Evolutionary conservation across 2,329 filamentous ascomycete species (phyloP).

Genomic region (Penicillium sp.): DNA sequence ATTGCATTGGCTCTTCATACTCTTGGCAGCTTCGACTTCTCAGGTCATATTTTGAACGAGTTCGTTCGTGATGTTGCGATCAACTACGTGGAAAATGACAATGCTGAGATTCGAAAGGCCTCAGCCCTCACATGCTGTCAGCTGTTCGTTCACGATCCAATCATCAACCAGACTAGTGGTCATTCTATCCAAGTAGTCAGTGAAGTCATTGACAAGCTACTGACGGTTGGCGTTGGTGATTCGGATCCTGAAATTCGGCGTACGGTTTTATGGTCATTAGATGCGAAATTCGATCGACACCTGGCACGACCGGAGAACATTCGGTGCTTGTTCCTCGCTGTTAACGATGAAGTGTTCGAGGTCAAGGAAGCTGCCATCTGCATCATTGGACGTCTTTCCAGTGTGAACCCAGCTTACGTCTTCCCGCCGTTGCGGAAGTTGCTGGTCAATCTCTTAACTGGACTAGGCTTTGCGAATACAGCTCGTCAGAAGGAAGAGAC

Average conservation of each 20-base stretch:
- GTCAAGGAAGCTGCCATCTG: conserved; percentile 94
- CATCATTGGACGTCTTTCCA: conserved; percentile 90
- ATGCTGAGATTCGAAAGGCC: conserved; percentile 87
- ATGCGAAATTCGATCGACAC: conserved; percentile 92
- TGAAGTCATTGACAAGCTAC: conserved; percentile 93
- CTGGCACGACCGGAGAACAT: conserved; percentile 98
- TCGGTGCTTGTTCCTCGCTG: conserved; percentile 86
- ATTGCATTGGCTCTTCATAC: conserved; percentile 93
- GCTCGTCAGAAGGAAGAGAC: conserved; percentile 95
- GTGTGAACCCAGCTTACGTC: conserved; percentile 93
- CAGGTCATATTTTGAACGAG: conserved; percentile 86
- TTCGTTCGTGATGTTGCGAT: conserved; percentile 98
- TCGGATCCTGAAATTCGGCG: conserved; percentile 83
- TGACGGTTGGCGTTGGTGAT: conserved; percentile 93
- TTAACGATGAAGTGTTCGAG: conserved; percentile 91
- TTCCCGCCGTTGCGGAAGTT: conserved; percentile 94
- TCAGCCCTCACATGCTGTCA: conserved; percentile 97
- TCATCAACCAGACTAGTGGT: conserved; percentile 95
- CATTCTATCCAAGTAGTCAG: conserved; percentile 96
- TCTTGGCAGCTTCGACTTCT: conserved; percentile 96
- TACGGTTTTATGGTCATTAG: conserved; percentile 84
- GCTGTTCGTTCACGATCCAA: conserved; percentile 92
- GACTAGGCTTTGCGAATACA: conserved; percentile 94
- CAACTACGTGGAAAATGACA: conserved; percentile 96
- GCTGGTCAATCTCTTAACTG: conserved; percentile 91